Base-by-base conservation (phyloP, 331 rosid genomes). In the Telfairia occidentalis region DNA sequence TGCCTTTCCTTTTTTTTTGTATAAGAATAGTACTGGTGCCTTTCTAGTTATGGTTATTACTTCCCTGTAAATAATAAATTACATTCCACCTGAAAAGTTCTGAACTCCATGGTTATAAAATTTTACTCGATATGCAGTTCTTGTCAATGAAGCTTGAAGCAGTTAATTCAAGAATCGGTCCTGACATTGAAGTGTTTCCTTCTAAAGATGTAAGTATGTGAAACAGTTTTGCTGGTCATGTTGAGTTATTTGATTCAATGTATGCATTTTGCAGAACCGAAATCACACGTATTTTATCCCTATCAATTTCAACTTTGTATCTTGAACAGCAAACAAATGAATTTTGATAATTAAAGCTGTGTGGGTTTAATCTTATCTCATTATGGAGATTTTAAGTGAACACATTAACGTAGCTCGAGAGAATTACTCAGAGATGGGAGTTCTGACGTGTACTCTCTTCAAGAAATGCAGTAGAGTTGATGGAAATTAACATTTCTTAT, bases 111-210 rank as follows among this genome's bases (percentile, higher is more conserved):
- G 26, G 58, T 46, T 28, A 15, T 26, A 24, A 45, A 24, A 78
- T 58, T 73, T 75, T n/a, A 28, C 63, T 64, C 69, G 86, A 32
- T 79, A 64, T 66, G 67, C 92, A 92, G 98, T 92, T 92, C 85
- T 87, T 92, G 80, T 92, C 98, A 1, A 90, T 90, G 98, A 92
- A 92, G 90, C 92, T 92, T 24, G 98, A 92, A 86, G 89, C 93
- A 69, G 97, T 92, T 52, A 90, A 90, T 83, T 70, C 98, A 50
- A 85, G 97, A 80, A 4, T 83, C 82, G 73, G 80, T 69, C 92
- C 96, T 59, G 86, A 86, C 42, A 83, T 90, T 28, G 97, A 92
- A 67, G 86, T 78, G 59, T 89, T 90, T 84, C 90, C 98, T 74
- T 78, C 90, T 76, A 89, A 90, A 90, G 93, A 86, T 81, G 97